Evolutionary conservation across 1,139 yeast species (phyloP), one percentile per base, ranked within the genome.

Genomic region (Dujonia santamariae): DNA sequence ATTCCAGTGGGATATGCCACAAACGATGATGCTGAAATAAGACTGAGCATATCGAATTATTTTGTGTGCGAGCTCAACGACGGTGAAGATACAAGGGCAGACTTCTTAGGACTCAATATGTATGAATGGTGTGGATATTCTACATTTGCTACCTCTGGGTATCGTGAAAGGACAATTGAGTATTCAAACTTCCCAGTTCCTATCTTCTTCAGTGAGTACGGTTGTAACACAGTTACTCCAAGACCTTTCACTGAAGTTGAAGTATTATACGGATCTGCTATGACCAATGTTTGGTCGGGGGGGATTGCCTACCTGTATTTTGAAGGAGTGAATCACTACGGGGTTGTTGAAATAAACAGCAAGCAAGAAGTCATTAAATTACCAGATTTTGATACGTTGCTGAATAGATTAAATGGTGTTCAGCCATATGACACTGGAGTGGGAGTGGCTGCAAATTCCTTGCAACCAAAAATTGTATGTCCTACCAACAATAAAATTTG

Each of bases 71-170:
- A 61, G 7, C 15, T 11, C 13, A 56, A 60, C 11, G 61, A 59
- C 2, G 53, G 44, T 2, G 48, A 44, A 7, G n/a, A n/a, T n/a
- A n/a, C n/a, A n/a, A n/a, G n/a, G n/a, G 62, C 72, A 7, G 84
- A 78, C 46, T 78, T 78, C 45, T 70, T 75, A 46, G 83, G 80
- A 1, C 61, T 78, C 32, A 78, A 78, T 46, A 77, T 76, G 72
- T 78, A 77, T 49, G 82, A 77, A 48, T 78, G 85, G 84, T 78
- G 85, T 58, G 85, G 84, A 0, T 71, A 75, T 42, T 77, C 83
- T 1, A 64, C 76, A 5, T 76, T 63, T 48, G 63, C 68, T 12
- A 64, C 75, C 3, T 74, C 80, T 31, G 84, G 84, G 0, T 78
- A 75, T 43, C 58, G 67, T 39, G 80, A 75, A 19, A 58, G 81